A percentile compares a stretch with the other conserved stretches of the same genome.
phyloP scores from a whole-genome alignment of 768 basidiomycete genomes.

The Hypsizygus marmoreus region DNA sequence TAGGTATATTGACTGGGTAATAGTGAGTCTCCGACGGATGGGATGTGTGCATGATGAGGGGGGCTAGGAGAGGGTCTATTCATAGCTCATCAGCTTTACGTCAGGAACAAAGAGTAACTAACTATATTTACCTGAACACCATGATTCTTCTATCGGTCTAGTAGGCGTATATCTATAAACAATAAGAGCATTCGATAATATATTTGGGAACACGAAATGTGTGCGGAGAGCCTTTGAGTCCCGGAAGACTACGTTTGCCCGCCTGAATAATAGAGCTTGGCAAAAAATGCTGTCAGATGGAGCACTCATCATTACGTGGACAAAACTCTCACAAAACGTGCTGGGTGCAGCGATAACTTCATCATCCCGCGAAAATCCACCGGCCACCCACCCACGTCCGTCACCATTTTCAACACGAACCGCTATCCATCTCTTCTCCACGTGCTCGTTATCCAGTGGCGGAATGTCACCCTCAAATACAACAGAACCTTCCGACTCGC shows the following conservation, averaged over 20 bases:
- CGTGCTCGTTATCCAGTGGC: constrained; percentile 8
- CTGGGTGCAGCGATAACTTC: constrained; percentile 32
- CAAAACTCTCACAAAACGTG: constrained; percentile 46
- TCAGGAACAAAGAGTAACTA: constrained; percentile 2
- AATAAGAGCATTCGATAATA: constrained; percentile 62
- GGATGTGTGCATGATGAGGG: constrained; percentile 68
- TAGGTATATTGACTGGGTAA: constrained; percentile 46
- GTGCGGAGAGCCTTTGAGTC: constrained; percentile 37
- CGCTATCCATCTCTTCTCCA: constrained; percentile 45
- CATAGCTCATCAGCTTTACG: constrained; percentile 9
- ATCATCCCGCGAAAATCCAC: constrained; percentile 44
- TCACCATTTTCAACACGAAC: constrained; percentile 52
- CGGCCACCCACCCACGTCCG: constrained; percentile 63
- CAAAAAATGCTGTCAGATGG: constrained; percentile 12
- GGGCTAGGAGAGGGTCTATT: constrained; percentile 56
- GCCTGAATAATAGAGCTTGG: constrained; percentile 43
- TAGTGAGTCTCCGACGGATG: constrained; percentile 67
- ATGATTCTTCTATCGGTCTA: constrained; percentile 14
- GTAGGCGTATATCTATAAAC: constrained; percentile 59
- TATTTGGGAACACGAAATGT: constrained; percentile 50
- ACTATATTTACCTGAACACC: constrained; percentile 35
- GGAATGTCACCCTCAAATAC: constrained; percentile 56
- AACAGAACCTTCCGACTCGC: constrained; percentile 76
- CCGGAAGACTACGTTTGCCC: constrained; percentile 34
- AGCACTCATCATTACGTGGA: not conserved